Base-by-base conservation (phyloP, 176 grass and related monocot genomes). In the Oryza australiensis region DNA sequence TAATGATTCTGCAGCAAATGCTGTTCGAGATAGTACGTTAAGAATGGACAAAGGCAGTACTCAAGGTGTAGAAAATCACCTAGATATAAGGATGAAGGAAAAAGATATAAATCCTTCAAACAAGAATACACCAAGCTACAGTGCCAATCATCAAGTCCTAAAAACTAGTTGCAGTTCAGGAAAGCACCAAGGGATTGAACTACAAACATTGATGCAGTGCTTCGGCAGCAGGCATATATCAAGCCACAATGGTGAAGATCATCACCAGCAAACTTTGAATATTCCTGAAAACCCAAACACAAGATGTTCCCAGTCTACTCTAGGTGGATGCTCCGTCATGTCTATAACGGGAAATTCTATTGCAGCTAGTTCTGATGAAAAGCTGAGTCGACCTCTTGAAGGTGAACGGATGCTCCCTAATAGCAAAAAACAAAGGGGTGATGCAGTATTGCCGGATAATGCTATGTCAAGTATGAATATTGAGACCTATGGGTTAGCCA, bases 371-470 rank as follows among this genome's bases (percentile, higher is more conserved):
- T n/a, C 20, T 43, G 53, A 12, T 30, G 40, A 62, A 72, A 82
- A 72, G 10, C 3, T 42, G 32, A 71, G 41, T 30, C 73, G 2
- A 9, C 41, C 60, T 20, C 27, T 46, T 8, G 40, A 35, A 26
- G 33, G 46, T 83, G 79, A 83, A 12, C 2, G 7, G 20, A 42
- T 83, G 55, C 30, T 65, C 1, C 53, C 18, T 55, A 32, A 16
- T 71, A 32, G 66, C 9, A 87, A 87, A 83, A 82, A 55, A 45
- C 55, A 40, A 2, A 87, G 71, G 66, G 65, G 66, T 22, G 26
- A 73, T 72, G 55, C 53, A 6, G 2, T 15, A 28, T 27, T 30
- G 64, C 26, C 23, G 0, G 43, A 83, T 60, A 72, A 40, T 78
- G 66, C 13, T 81, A 64, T 60, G n/a, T 60, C 22, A 81, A 46